A percentile compares a stretch with the other conserved stretches of the same genome.
These are phyloP conservation scores for Diaporthe velutina DNA, from an alignment of 2,329 filamentous ascomycete genomes.

Conservation along the genomic window DNA sequence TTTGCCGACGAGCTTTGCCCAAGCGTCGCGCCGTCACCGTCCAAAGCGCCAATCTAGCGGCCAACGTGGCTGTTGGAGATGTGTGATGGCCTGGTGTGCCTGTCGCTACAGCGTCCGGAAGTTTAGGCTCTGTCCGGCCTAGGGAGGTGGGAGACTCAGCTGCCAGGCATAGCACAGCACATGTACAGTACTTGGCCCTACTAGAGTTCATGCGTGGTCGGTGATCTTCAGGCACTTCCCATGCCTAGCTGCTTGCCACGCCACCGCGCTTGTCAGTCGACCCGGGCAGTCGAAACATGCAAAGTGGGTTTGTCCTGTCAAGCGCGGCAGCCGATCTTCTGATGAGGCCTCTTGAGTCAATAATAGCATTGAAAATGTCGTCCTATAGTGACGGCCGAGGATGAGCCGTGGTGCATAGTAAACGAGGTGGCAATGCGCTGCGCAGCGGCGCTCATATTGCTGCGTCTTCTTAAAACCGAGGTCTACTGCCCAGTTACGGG, in stretches of 20 bases:
- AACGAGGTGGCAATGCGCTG: constrained; percentile 23
- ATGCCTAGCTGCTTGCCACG: constrained; percentile 33
- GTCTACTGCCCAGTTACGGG: constrained; percentile 2
- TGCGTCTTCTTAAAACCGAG: background rate
- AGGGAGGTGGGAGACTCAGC: constrained; percentile 5
- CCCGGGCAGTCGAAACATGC: constrained; percentile 34
- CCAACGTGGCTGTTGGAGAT: constrained; percentile 1
- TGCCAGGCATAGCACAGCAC: background rate
- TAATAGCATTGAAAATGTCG: constrained; percentile 22
- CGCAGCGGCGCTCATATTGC: background rate
- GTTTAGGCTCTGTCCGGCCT: background rate
- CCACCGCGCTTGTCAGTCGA: constrained; percentile 32
- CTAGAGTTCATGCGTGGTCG: constrained; percentile 33
- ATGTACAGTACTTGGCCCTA: constrained; percentile 10
- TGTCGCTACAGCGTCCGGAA: background rate
- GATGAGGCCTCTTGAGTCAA: constrained; percentile 28
- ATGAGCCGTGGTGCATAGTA: constrained; percentile 27
- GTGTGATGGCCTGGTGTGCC: constrained; percentile 1
- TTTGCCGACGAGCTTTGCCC: constrained; percentile 26
- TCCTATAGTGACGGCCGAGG: constrained; percentile 7
- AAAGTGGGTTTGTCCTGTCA: constrained; percentile 33
- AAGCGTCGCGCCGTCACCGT: constrained; percentile 33
- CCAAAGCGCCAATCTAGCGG: constrained; percentile 4
- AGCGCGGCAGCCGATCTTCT: constrained; percentile 26
- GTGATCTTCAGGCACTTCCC: constrained; percentile 40